A percentile compares a stretch with the other conserved stretches of the same genome.
Conservation (phyloP, 495 filamentous ascomycete species). For the Cladorrhinum samala region DNA sequence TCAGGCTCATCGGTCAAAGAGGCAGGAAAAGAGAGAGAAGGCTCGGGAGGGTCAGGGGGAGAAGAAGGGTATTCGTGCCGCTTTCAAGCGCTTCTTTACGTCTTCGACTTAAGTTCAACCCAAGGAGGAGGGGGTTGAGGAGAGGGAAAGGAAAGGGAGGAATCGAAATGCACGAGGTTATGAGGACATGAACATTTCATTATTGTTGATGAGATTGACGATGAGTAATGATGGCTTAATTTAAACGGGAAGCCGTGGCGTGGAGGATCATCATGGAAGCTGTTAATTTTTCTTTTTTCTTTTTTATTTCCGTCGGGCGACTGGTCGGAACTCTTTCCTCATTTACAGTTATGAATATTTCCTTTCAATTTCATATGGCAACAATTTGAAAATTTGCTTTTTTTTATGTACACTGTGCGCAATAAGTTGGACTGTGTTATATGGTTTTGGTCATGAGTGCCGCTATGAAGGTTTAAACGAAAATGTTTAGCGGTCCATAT, state of each 20-base stretch:
- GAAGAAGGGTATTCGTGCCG: constrained; percentile 70
- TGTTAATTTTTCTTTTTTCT: not conserved
- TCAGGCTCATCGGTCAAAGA: constrained; percentile 26
- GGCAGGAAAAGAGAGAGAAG: constrained; percentile 26
- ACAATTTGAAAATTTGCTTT: too few species aligned
- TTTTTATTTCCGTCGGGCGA: not conserved
- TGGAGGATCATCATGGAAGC: not conserved
- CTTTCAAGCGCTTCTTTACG: constrained; percentile 32
- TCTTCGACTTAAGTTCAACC: too few species aligned
- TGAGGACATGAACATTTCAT: not conserved
- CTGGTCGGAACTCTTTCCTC: not conserved
- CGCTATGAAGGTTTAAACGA: too few species aligned
- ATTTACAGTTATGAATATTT: too few species aligned
- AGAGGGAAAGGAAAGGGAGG: not conserved
- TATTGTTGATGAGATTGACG: not conserved
- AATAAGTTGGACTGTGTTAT: too few species aligned
- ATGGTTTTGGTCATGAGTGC: too few species aligned
- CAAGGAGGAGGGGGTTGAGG: not conserved
- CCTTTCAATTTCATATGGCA: too few species aligned
- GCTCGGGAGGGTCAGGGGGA: constrained; percentile 53
- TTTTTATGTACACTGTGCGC: too few species aligned
- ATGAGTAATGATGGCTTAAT: not conserved
- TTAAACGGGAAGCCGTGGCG: not conserved
- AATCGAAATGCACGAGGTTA: constrained; percentile 1
- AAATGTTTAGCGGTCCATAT: too few species aligned